phyloP scores from a whole-genome alignment of 2,329 filamentous ascomycete genomes.

The Penicillium occitanis region DNA sequence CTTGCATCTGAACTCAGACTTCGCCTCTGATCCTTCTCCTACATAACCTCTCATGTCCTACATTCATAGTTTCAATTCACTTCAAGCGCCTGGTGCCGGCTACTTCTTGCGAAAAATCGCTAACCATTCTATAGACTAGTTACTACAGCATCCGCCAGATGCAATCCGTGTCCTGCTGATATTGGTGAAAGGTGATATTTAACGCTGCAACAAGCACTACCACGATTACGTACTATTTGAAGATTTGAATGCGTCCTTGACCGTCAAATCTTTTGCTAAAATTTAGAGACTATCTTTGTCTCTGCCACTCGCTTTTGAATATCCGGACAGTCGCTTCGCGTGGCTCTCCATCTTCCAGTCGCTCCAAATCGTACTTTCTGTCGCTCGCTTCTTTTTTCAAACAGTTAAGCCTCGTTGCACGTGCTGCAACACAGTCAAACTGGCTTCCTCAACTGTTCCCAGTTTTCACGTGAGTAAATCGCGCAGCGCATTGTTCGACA shows the following conservation, averaged over 20 bases:
- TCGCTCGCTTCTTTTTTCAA: conserved; percentile 44
- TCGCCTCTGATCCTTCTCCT: neutral
- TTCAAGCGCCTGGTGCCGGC: neutral
- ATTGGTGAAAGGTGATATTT: conserved; percentile 8
- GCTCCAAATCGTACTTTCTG: conserved; percentile 44
- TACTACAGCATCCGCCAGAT: neutral
- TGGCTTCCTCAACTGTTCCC: conserved; percentile 50
- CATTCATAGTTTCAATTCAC: neutral
- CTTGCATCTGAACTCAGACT: conserved; percentile 2
- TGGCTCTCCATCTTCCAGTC: conserved; percentile 39
- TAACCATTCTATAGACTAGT: conserved; percentile 1
- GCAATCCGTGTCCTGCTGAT: conserved; percentile 16
- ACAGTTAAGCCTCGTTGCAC: conserved; percentile 43
- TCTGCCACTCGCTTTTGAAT: conserved; percentile 25
- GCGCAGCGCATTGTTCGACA: conserved; percentile 5
- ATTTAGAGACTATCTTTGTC: conserved; percentile 46
- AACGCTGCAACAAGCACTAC: neutral
- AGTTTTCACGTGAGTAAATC: conserved; percentile 45
- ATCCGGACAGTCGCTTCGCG: conserved; percentile 33
- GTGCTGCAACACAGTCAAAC: conserved; percentile 49
- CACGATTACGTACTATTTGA: conserved; percentile 9
- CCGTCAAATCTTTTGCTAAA: conserved; percentile 30
- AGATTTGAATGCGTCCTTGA: conserved; percentile 38
- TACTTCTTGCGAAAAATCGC: neutral
- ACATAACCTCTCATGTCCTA: conserved; percentile 3